Conservation (phyloP, 768 basidiomycete species). For the Collybiopsis luxurians region DNA sequence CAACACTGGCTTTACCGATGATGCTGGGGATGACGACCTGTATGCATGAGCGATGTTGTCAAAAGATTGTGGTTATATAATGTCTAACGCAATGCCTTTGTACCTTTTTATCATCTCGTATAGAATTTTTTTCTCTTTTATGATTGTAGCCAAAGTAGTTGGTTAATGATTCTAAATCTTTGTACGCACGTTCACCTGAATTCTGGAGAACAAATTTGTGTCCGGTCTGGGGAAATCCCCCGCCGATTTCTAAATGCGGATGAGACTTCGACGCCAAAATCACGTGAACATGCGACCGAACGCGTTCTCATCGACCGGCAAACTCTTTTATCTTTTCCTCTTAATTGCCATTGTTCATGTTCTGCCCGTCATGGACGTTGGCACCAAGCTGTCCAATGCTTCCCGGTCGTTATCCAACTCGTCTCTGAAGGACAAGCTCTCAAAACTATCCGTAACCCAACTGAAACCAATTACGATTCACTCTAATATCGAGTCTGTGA, state of each 20-base stretch:
- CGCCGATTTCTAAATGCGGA: no score
- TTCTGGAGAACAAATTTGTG: no score
- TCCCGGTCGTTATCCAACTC: slow-evolving; percentile 57
- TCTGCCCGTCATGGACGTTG: slow-evolving; percentile 17
- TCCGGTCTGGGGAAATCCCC: no score
- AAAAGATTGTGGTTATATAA: neutral
- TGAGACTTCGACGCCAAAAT: neutral
- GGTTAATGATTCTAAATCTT: no score
- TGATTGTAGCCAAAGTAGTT: no score
- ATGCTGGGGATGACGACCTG: slow-evolving; percentile 85
- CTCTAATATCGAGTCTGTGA: slow-evolving; percentile 70
- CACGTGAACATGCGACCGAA: neutral
- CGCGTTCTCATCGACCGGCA: no score
- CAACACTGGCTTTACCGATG: slow-evolving; percentile 82
- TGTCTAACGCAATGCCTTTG: neutral
- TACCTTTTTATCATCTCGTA: no score
- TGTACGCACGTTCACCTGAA: no score
- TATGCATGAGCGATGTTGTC: slow-evolving; percentile 58
- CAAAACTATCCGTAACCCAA: slow-evolving; percentile 57
- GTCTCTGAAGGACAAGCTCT: slow-evolving; percentile 59
- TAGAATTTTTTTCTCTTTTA: no score
- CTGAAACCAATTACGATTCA: slow-evolving; percentile 60
- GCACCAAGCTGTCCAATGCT: slow-evolving; percentile 30
- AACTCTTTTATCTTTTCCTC: neutral
- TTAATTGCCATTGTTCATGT: neutral